Percentiles rank a stretch among this genome's conserved stretches.
phyloP scores from a whole-genome alignment of 305 asterid genomes.

The Ajuga reptans region DNA sequence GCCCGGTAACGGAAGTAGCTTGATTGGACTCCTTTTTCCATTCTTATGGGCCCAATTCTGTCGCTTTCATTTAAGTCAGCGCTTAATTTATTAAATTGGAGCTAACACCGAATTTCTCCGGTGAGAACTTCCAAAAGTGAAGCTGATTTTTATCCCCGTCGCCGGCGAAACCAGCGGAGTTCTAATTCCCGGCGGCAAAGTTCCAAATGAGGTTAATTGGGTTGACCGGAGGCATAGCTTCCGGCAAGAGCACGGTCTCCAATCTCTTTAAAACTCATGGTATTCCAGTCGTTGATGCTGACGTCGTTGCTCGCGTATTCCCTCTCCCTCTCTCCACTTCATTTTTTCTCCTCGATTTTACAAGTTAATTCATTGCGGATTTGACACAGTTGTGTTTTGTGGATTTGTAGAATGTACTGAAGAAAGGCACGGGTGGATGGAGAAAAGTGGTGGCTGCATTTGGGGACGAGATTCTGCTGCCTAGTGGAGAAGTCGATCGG shows the following conservation, averaged over 20 bases:
- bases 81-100: neutral
- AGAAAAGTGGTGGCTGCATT: conserved; percentile 73
- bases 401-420: conserved; percentile 51
- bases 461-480: conserved; percentile 64
- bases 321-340: conserved; percentile 3
- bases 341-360: no score
- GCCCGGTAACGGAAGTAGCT: neutral
- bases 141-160: neutral
- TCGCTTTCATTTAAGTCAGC: neutral
- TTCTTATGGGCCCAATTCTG: neutral
- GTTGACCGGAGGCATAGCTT: conserved; percentile 78
- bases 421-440: conserved; percentile 82
- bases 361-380: neutral
- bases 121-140: neutral
- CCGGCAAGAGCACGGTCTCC: conserved; percentile 88
- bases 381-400: neutral
- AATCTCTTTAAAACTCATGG: conserved; percentile 71
- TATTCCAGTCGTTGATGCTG: conserved; percentile 83
- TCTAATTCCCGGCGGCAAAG: conserved; percentile 8
- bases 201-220: conserved; percentile 72
- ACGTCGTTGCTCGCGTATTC: conserved; percentile 72
- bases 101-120: neutral
- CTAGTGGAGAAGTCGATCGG: conserved; percentile 79
- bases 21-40: neutral
- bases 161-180: conserved; percentile 6